Conservation (phyloP, 306 rosid species). For the Adenanthera pavonina region DNA sequence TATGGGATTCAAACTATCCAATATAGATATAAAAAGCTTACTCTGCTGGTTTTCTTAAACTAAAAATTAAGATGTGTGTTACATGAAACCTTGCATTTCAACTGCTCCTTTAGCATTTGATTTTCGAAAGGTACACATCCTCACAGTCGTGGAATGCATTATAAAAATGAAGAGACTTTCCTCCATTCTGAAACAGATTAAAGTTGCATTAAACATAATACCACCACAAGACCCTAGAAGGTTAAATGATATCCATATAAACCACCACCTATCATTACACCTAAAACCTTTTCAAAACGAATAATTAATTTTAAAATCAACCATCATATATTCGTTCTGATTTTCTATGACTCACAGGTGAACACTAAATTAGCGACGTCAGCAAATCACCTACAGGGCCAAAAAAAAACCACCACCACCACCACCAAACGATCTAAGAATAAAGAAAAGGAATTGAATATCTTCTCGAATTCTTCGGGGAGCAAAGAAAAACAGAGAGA, state of each 20-base stretch:
- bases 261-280: neutral
- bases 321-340: neutral
- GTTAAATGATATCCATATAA: neutral
- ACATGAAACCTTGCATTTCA: slow-evolving; percentile 14
- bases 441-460: neutral
- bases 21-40: neutral
- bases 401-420: neutral
- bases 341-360: slow-evolving; percentile 1
- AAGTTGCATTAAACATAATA: neutral
- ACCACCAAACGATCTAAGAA: slow-evolving; percentile 6
- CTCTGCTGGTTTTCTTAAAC: neutral
- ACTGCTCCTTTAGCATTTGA: neutral
- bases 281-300: neutral
- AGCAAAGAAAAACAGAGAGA: neutral
- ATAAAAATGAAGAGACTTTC: neutral
- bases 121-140: neutral
- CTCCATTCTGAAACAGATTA: neutral
- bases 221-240: neutral
- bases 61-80: neutral
- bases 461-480: neutral
- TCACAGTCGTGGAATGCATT: neutral
- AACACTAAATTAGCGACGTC: neutral
- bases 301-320: neutral
- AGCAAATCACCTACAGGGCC: neutral
- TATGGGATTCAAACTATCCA: neutral